These are phyloP conservation scores for Boletus austroedulis DNA, from an alignment of 1,284 basidiomycete genomes.

Conservation along the genomic window DNA sequence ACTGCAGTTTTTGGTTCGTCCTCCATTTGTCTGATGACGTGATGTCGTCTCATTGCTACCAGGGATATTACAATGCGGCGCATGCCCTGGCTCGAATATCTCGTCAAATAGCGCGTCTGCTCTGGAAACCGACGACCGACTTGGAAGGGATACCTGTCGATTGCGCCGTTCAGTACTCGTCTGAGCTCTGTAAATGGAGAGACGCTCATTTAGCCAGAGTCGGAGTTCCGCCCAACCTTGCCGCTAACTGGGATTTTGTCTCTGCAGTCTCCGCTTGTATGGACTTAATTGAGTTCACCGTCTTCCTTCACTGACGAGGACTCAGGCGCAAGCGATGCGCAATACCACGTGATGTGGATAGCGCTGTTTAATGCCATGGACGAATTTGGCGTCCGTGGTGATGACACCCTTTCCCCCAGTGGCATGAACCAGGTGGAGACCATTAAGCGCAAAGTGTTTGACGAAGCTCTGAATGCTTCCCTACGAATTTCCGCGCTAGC, in stretches of 20 bases:
- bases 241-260: slow-evolving; percentile 86
- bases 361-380: slow-evolving; percentile 75
- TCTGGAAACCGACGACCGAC: slow-evolving; percentile 76
- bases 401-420: slow-evolving; percentile 42
- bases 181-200: slow-evolving; percentile 70
- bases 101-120: slow-evolving; percentile 70
- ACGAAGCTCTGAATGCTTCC: slow-evolving; percentile 82
- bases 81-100: slow-evolving; percentile 78
- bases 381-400: slow-evolving; percentile 80
- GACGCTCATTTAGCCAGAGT: slow-evolving; percentile 72
- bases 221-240: slow-evolving; percentile 82
- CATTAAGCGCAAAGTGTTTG: slow-evolving; percentile 64
- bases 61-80: slow-evolving; percentile 78
- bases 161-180: slow-evolving; percentile 55
- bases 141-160: slow-evolving; percentile 74
- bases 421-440: slow-evolving; percentile 54
- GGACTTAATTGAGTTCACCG: slow-evolving; percentile 29
- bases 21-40: slow-evolving; percentile 30
- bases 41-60: slow-evolving; percentile 13
- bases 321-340: slow-evolving; percentile 80
- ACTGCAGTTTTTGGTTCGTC: slow-evolving; percentile 41
- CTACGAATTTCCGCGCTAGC: slow-evolving; percentile 83
- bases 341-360: slow-evolving; percentile 89
- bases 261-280: slow-evolving; percentile 71
- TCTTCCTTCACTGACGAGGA: slow-evolving; percentile 31